These are phyloP conservation scores for Psilocybe mexicana DNA, from an alignment of 1,284 basidiomycete genomes.

Conservation along the genomic window DNA sequence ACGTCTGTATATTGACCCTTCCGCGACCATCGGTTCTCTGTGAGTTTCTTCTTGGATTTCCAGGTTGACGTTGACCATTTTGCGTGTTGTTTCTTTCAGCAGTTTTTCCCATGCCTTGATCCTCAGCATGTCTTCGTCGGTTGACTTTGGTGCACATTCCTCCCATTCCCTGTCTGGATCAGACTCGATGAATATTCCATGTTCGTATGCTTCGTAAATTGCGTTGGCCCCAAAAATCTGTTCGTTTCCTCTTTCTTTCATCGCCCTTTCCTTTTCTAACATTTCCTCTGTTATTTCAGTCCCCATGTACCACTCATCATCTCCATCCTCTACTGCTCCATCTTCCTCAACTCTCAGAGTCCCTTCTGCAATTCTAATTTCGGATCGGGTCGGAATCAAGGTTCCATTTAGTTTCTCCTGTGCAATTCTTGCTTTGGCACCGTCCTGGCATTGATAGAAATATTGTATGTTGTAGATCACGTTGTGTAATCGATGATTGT, in stretches of 20 bases:
- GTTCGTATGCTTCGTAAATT: not conserved
- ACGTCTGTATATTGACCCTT: too few species aligned
- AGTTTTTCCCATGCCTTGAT: too few species aligned
- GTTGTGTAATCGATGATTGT: not conserved
- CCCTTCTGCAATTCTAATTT: too few species aligned
- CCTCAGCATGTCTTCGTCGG: too few species aligned
- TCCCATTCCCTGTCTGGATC: too few species aligned
- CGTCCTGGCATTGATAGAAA: slow-evolving; percentile 30
- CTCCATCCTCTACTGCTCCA: slow-evolving; percentile 3
- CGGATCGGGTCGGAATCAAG: too few species aligned
- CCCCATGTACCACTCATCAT: too few species aligned
- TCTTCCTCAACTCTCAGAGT: not conserved
- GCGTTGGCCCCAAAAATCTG: not conserved
- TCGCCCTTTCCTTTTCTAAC: not conserved
- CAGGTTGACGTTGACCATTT: too few species aligned
- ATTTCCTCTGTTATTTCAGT: slow-evolving; percentile 7
- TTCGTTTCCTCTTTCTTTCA: not conserved
- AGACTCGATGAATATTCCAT: not conserved
- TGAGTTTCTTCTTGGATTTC: too few species aligned
- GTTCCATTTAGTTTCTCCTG: not conserved
- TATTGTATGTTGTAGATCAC: slow-evolving; percentile 37
- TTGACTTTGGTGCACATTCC: too few species aligned
- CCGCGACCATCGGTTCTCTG: too few species aligned
- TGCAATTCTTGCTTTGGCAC: not conserved
- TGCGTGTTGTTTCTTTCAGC: too few species aligned